These are phyloP conservation scores for Cetradonia linearis DNA, from an alignment of 495 filamentous ascomycete species.

Conservation along the genomic window DNA sequence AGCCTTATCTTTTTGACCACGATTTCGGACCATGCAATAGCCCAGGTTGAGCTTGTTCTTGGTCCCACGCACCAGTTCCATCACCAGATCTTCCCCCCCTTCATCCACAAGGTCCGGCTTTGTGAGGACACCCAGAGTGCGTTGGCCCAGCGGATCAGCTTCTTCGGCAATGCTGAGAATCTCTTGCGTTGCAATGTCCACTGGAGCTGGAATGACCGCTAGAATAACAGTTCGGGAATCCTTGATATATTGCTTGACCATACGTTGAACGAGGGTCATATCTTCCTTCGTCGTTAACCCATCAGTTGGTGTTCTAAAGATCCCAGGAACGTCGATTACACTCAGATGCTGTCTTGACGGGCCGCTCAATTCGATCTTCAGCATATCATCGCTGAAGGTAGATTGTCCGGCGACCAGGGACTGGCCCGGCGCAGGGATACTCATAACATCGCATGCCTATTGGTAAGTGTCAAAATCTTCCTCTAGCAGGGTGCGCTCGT, in stretches of 20 bases:
- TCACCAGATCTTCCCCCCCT: constrained; percentile 33
- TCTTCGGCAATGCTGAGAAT: constrained; percentile 45
- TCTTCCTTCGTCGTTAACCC: constrained; percentile 42
- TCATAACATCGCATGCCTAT: too few relatives aligned
- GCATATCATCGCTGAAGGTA: constrained; percentile 48
- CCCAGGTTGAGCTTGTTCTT: constrained; percentile 41
- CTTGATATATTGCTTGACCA: constrained; percentile 46
- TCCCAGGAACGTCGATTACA: constrained; percentile 54
- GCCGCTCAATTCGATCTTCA: constrained; percentile 49
- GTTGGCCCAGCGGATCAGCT: constrained; percentile 37
- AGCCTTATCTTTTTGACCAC: constrained; percentile 32
- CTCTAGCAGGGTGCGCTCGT: too few relatives aligned
- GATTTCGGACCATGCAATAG: constrained; percentile 48
- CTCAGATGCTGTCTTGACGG: constrained; percentile 48
- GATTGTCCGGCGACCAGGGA: too few relatives aligned
- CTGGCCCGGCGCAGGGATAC: too few relatives aligned
- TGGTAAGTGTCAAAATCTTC: too few relatives aligned
- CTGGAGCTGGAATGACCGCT: constrained; percentile 51
- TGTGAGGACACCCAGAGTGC: constrained; percentile 51
- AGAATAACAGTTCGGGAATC: constrained; percentile 48
- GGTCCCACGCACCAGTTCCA: constrained; percentile 40
- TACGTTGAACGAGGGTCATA: constrained; percentile 39
- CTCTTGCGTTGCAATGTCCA: constrained; percentile 52
- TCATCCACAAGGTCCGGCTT: constrained; percentile 51
- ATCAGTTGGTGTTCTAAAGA: constrained; percentile 45